Evolutionary conservation across 495 filamentous ascomycete species (phyloP).

Genomic region (Aspergillus ellipticus): DNA sequence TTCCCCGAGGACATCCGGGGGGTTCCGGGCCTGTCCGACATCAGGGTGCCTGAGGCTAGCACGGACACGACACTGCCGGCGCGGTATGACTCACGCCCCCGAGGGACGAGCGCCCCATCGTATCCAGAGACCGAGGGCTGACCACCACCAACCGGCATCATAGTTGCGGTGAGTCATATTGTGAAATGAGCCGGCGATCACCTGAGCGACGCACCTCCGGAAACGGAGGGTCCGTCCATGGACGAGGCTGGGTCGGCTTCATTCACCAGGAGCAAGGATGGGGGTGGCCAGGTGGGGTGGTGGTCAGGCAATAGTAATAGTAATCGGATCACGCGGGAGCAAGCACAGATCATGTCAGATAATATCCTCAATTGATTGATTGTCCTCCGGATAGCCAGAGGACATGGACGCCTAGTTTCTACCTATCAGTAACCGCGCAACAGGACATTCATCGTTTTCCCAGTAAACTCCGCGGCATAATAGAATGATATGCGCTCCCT

Average conservation of each 20-base stretch:
- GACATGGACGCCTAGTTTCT: neutral
- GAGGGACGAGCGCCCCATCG: neutral
- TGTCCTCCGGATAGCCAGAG: neutral
- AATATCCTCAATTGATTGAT: neutral
- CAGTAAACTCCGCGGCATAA: conserved; percentile 9
- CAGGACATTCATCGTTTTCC: conserved; percentile 2
- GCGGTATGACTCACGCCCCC: neutral
- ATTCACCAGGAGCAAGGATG: neutral
- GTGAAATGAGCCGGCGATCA: neutral
- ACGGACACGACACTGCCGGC: no score
- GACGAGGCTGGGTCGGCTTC: neutral
- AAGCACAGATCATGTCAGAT: neutral
- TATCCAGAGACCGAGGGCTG: neutral
- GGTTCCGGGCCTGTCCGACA: conserved; percentile 2
- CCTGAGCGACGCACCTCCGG: neutral
- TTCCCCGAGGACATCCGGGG: conserved; percentile 2
- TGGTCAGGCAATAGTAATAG: neutral
- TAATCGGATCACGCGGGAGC: neutral
- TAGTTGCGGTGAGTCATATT: conserved; percentile 3
- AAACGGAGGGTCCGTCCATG: neutral
- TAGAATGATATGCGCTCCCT: conserved; percentile 11
- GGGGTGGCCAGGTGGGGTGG: neutral
- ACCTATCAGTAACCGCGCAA: neutral
- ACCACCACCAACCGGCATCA: neutral
- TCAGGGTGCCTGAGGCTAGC: neutral